These are phyloP conservation scores for Clavulina sp. DNA, from an alignment of 768 basidiomycete genomes.

Conservation along the genomic window DNA sequence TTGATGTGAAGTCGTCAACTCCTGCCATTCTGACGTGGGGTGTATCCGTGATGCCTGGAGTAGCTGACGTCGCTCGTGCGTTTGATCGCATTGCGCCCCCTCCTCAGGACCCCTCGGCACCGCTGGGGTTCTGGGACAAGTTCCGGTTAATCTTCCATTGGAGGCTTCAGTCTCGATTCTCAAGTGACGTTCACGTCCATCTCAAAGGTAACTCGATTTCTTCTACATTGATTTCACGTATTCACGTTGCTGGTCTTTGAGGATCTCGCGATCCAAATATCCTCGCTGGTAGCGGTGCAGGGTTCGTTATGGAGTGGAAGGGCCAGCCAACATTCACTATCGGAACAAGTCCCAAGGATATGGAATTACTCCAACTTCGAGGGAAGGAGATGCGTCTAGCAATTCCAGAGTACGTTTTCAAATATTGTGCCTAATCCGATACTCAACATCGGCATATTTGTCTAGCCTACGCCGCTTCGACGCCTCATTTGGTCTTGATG, in stretches of 20 bases:
- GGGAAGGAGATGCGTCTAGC: conserved; percentile 69
- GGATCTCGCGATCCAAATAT: conserved; percentile 72
- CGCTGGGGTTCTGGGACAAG: conserved; percentile 93
- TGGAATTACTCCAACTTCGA: conserved; percentile 65
- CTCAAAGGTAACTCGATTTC: conserved; percentile 50
- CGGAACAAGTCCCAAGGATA: conserved; percentile 48
- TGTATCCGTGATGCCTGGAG: conserved; percentile 67
- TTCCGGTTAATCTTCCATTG: conserved; percentile 71
- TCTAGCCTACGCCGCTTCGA: conserved; percentile 7
- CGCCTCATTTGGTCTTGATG: conserved; percentile 5
- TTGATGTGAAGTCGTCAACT: conserved; percentile 45
- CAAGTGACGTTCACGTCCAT: conserved; percentile 54
- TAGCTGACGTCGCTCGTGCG: conserved; percentile 71
- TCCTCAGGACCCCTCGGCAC: conserved; percentile 64
- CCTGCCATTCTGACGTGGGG: conserved; percentile 77
- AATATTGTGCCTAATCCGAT: conserved; percentile 10
- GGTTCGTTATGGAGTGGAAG: conserved; percentile 73
- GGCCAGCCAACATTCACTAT: conserved; percentile 56
- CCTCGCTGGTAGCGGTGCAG: conserved; percentile 53
- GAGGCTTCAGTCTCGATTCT: conserved; percentile 49
- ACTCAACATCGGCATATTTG: background rate
- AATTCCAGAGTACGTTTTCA: conserved; percentile 58
- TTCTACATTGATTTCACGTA: background rate
- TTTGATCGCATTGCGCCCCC: conserved; percentile 66
- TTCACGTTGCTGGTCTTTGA: conserved; percentile 17